These are phyloP conservation scores for Monosporozyma servazzii DNA, from an alignment of 805 yeast genomes.

Conservation along the genomic window DNA sequence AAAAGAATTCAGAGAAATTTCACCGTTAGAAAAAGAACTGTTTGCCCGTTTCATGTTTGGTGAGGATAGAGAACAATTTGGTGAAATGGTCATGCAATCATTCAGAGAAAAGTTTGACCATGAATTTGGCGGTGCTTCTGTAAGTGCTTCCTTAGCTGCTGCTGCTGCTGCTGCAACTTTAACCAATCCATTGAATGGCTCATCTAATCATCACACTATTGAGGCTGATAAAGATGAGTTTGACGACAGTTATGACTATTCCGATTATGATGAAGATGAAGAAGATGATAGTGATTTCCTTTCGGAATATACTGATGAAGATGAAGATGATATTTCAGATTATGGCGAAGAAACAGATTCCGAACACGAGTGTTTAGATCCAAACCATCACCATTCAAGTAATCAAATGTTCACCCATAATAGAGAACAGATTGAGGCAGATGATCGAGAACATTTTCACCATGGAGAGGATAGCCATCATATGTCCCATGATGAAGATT, in stretches of 20 bases:
- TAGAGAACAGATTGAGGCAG: conserved; percentile 12
- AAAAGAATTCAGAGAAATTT: conserved; percentile 20
- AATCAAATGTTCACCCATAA: conserved; percentile 6
- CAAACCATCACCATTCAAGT: conserved; percentile 8
- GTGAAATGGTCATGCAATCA: conserved; percentile 23
- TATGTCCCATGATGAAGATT: conserved; percentile 20
- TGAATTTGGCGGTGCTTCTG: conserved; percentile 16
- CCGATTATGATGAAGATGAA: conserved; percentile 26
- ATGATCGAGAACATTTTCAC: conserved; percentile 8
- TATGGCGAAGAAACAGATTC: conserved; percentile 8
- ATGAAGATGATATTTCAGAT: conserved; percentile 14
- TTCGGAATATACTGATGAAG: conserved; percentile 22
- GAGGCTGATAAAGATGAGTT: conserved; percentile 16
- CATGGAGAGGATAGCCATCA: conserved; percentile 11
- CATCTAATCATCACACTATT: conserved; percentile 14
- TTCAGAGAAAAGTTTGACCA: conserved; percentile 21
- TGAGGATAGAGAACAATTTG: conserved; percentile 22
- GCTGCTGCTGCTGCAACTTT: conserved; percentile 22
- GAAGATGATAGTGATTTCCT: conserved; percentile 5
- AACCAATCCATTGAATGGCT: conserved; percentile 8
- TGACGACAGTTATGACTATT: conserved; percentile 17
- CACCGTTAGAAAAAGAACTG: conserved; percentile 25
- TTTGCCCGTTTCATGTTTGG: conserved; percentile 27
- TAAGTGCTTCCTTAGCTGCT: conserved; percentile 21
- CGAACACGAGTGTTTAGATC: conserved; percentile 8